These are phyloP conservation scores for Trichoderma erinaceum DNA, from an alignment of 495 filamentous ascomycete genomes.

Conservation along the genomic window DNA sequence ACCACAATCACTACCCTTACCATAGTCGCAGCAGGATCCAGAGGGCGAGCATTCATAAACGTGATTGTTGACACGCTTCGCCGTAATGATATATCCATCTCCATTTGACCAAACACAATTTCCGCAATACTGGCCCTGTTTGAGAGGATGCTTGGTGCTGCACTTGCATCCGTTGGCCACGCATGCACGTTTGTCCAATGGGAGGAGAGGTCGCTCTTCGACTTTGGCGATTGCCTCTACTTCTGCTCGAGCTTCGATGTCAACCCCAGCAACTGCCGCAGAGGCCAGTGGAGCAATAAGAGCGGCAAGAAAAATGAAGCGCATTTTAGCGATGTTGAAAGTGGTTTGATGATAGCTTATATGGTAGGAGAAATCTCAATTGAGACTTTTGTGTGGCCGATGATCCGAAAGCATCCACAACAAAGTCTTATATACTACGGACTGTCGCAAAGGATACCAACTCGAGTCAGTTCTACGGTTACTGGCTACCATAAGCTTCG, in stretches of 20 bases:
- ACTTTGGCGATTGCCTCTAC: background rate
- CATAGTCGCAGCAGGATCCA: constrained; percentile 21
- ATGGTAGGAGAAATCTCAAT: background rate
- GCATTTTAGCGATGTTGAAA: background rate
- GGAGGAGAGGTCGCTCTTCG: background rate
- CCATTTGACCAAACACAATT: constrained; percentile 16
- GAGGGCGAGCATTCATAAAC: constrained; percentile 23
- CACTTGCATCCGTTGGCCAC: constrained; percentile 18
- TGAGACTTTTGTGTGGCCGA: background rate
- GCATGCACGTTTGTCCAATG: constrained; percentile 17
- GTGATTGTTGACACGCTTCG: constrained; percentile 17
- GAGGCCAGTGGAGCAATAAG: background rate
- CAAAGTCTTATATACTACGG: background rate
- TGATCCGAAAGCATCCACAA: background rate
- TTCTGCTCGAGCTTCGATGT: background rate
- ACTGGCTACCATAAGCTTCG: background rate
- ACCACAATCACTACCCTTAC: constrained; percentile 16
- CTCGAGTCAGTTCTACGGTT: background rate
- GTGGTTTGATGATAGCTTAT: background rate
- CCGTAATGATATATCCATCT: constrained; percentile 17
- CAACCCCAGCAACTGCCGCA: background rate
- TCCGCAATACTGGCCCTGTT: constrained; percentile 20
- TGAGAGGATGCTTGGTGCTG: constrained; percentile 14
- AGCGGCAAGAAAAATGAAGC: background rate
- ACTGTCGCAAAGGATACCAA: background rate